These are phyloP conservation scores for Suillus variegatus DNA, from an alignment of 768 basidiomycete genomes.

Conservation along the genomic window DNA sequence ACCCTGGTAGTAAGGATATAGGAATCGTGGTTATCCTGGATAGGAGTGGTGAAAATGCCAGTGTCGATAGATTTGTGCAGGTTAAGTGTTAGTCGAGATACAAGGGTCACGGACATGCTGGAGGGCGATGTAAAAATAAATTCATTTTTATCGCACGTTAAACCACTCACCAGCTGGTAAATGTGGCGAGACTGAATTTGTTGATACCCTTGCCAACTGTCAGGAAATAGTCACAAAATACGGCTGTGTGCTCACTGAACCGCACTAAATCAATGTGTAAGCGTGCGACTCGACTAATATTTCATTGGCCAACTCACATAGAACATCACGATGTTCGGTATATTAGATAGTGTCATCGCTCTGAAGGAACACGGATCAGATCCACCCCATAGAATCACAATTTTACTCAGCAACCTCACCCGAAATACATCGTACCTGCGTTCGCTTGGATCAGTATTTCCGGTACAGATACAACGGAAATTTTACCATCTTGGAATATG, in stretches of 20 bases:
- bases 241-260: background rate
- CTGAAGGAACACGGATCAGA: conserved; percentile 27
- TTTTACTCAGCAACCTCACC: conserved; percentile 34
- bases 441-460: background rate
- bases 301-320: conserved; percentile 27
- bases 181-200: background rate
- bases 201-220: background rate
- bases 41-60: conserved; percentile 7
- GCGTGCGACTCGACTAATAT: background rate
- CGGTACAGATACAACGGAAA: background rate
- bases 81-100: conserved; percentile 59
- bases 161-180: background rate
- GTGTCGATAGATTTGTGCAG: conserved; percentile 42
- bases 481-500: conserved; percentile 52
- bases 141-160: background rate
- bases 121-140: background rate
- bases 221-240: background rate
- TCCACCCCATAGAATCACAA: background rate
- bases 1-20: background rate
- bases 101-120: conserved; percentile 52
- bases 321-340: conserved; percentile 47
- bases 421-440: conserved; percentile 56
- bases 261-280: background rate
- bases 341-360: conserved; percentile 53
- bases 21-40: background rate